Conservation (phyloP, 1,284 basidiomycete species). For the Vanrija sp. region DNA sequence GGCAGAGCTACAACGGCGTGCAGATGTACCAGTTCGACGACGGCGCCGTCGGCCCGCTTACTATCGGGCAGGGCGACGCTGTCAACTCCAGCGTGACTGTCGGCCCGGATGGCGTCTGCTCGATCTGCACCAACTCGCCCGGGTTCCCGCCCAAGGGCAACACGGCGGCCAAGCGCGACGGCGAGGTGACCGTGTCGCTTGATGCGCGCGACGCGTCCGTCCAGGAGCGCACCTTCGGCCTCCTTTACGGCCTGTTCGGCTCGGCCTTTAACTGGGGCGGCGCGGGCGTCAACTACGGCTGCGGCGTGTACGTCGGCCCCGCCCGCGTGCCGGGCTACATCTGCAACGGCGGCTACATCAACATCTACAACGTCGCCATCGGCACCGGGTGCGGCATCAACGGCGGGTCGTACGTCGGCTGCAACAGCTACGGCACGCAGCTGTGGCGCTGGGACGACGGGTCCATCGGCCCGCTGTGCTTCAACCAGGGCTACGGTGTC, state of each 20-base stretch:
- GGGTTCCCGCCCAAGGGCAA: not conserved
- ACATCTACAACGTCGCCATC: not conserved
- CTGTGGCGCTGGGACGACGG: slow-evolving; percentile 1
- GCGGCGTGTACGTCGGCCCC: slow-evolving; percentile 1
- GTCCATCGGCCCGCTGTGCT: not conserved
- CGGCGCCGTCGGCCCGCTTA: slow-evolving; percentile 3
- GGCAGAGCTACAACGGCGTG: not conserved
- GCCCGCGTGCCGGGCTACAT: not conserved
- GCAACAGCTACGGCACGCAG: slow-evolving; percentile 3
- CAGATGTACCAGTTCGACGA: slow-evolving; percentile 7
- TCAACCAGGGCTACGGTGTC: not conserved
- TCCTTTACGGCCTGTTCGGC: not conserved
- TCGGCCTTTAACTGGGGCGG: slow-evolving; percentile 3
- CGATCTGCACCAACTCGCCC: not conserved
- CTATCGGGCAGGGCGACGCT: not conserved
- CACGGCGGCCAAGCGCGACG: not conserved
- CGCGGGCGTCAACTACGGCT: not conserved
- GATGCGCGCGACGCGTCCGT: not conserved
- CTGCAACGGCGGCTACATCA: not conserved
- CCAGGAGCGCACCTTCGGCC: slow-evolving; percentile 1
- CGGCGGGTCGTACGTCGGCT: not conserved
- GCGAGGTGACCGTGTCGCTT: not conserved
- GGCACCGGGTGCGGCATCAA: not conserved
- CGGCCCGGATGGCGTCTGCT: not conserved
- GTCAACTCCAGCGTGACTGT: not conserved